phyloP scores from a whole-genome alignment of 202 grass and related monocot genomes.

The Zizania palustris region DNA sequence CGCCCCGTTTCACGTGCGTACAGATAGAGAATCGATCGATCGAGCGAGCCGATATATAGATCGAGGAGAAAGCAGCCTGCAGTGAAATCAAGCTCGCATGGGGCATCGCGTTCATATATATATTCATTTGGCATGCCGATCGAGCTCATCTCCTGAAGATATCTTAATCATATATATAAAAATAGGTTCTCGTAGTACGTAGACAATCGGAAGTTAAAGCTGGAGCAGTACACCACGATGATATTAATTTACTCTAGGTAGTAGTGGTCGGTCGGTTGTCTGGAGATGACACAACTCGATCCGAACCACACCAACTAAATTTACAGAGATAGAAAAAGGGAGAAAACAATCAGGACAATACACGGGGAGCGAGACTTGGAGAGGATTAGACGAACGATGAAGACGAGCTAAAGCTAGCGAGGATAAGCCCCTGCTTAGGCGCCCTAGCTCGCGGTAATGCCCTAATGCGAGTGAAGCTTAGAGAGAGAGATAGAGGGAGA shows the following conservation, averaged over 20 bases:
- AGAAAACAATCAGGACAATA: constrained; percentile 8
- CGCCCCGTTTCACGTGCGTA: constrained; percentile 48
- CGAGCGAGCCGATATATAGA: neutral
- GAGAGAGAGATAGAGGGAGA: constrained; percentile 5
- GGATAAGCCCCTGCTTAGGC: constrained; percentile 40
- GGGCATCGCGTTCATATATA: too few species aligned
- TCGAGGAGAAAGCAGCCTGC: constrained; percentile 11
- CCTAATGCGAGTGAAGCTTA: constrained; percentile 44
- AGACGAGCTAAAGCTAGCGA: constrained; percentile 44
- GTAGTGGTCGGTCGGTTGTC: constrained; percentile 97
- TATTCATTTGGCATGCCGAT: neutral
- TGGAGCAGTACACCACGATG: constrained; percentile 42
- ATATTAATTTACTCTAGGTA: constrained; percentile 67
- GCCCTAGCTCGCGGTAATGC: constrained; percentile 39
- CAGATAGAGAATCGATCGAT: constrained; percentile 15
- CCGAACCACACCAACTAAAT: constrained; percentile 64
- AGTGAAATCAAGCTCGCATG: neutral
- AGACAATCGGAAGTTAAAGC: constrained; percentile 48
- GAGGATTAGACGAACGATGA: constrained; percentile 33
- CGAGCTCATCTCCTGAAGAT: neutral
- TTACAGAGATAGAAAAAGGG: constrained; percentile 34
- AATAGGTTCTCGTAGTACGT: constrained; percentile 18
- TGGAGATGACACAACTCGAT: constrained; percentile 82
- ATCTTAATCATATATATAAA: constrained; percentile 20
- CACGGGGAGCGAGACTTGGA: neutral